Evolutionary conservation across 106 monocot genomes (phyloP).

Genomic region (Iris macrosiphon): DNA sequence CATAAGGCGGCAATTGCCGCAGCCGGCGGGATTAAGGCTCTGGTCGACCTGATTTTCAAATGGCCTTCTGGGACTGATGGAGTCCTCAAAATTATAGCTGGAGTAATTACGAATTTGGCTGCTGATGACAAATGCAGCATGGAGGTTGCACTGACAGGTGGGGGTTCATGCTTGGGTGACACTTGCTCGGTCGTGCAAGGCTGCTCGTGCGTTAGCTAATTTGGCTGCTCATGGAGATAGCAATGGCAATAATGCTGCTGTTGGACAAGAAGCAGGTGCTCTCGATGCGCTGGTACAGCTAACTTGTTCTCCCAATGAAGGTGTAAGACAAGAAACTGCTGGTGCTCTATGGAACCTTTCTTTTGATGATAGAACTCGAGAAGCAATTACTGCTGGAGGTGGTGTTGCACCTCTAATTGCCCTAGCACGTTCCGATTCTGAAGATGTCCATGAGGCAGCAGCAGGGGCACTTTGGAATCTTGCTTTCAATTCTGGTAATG

Average conservation of each 20-base stretch:
- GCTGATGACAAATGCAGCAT: conserved; percentile 98
- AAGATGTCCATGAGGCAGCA: conserved; percentile 93
- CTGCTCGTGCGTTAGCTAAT: conserved; percentile 95
- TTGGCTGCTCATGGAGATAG: conserved; percentile 99
- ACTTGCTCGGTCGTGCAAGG: conserved; percentile 91
- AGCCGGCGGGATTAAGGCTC: conserved; percentile 89
- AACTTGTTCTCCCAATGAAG: conserved; percentile 86
- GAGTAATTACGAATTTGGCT: conserved; percentile 93
- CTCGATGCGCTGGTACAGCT: conserved; percentile 92
- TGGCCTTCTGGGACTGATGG: conserved; percentile 86
- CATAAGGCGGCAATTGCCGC: conserved; percentile 93
- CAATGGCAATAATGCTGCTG: conserved; percentile 91
- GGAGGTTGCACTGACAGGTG: conserved; percentile 85
- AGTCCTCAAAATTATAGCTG: conserved; percentile 95
- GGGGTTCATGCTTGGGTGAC: conserved; percentile 84
- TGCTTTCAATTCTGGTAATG: conserved; percentile 86
- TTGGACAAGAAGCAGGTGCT: conserved; percentile 93
- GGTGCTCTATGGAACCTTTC: conserved; percentile 98
- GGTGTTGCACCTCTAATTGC: conserved; percentile 62
- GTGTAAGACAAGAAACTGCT: conserved; percentile 99
- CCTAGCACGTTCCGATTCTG: conserved; percentile 49
- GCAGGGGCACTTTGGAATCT: conserved; percentile 97
- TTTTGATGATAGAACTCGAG: conserved; percentile 97
- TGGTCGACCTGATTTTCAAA: conserved; percentile 94
- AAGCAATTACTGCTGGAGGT: conserved; percentile 75